These are phyloP conservation scores for Clonostachys solani DNA, from an alignment of 2,329 filamentous ascomycete species.

Conservation along the genomic window DNA sequence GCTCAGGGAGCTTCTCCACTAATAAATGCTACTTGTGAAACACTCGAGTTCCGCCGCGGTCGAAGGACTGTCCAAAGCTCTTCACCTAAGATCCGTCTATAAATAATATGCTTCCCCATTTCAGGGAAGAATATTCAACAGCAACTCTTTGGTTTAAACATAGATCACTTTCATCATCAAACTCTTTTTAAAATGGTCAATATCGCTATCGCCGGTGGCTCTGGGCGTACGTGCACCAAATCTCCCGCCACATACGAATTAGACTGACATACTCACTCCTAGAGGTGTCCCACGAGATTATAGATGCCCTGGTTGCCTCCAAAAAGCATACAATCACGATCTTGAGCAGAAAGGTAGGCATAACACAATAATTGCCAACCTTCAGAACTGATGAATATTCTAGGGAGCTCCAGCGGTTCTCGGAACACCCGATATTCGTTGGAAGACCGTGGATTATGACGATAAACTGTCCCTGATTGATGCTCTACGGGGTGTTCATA, in stretches of 20 bases:
- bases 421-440: background rate
- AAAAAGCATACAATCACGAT: background rate
- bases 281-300: background rate
- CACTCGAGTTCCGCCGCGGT: too few species aligned
- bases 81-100: too few species aligned
- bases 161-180: background rate
- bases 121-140: too few species aligned
- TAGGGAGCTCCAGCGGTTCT: too few species aligned
- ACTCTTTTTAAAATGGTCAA: background rate
- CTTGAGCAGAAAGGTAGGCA: background rate
- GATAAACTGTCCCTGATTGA: background rate
- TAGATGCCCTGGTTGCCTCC: background rate
- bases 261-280: background rate
- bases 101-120: too few species aligned
- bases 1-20: too few species aligned
- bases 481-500: conserved; percentile 34
- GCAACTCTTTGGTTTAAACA: too few species aligned
- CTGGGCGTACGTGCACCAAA: background rate
- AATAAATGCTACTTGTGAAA: too few species aligned
- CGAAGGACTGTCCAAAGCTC: too few species aligned
- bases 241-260: background rate
- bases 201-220: background rate
- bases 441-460: background rate
- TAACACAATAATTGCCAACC: too few species aligned
- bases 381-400: too few species aligned